Conservation (phyloP, 2,329 filamentous ascomycete genomes). For the Colletotrichum plurivorum region DNA sequence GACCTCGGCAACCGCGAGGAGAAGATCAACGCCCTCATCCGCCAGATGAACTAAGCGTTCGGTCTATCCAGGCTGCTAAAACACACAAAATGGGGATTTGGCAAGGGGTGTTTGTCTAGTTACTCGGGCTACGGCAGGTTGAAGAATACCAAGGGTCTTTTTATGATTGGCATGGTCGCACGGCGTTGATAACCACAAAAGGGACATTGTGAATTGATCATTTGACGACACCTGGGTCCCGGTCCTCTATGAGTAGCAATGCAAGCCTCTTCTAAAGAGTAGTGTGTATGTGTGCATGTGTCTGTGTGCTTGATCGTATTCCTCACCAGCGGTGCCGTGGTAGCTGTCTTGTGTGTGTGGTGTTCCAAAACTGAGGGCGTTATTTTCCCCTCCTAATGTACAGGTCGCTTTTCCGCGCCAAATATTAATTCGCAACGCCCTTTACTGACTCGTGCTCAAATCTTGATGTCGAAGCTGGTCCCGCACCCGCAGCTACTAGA, state of each 20-base stretch:
- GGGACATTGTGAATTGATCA: constrained; percentile 50
- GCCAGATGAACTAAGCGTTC: constrained; percentile 92
- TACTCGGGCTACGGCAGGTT: constrained; percentile 44
- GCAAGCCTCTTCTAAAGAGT: constrained; percentile 34
- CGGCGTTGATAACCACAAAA: constrained; percentile 52
- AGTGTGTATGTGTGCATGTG: constrained; percentile 19
- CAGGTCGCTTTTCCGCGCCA: too few relatives aligned
- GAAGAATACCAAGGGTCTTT: constrained; percentile 42
- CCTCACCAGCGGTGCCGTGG: too few relatives aligned
- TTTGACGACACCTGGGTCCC: constrained; percentile 39
- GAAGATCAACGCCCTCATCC: constrained; percentile 95
- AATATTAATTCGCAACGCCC: too few relatives aligned
- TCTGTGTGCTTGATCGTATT: neutral
- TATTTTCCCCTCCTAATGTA: too few relatives aligned
- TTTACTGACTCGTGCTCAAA: constrained; percentile 53
- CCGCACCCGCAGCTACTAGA: constrained; percentile 97
- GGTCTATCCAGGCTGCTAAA: constrained; percentile 11
- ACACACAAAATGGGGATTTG: constrained; percentile 45
- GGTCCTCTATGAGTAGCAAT: constrained; percentile 39
- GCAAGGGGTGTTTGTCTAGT: constrained; percentile 43
- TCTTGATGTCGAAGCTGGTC: constrained; percentile 95
- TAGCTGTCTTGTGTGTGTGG: too few relatives aligned
- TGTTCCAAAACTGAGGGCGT: too few relatives aligned
- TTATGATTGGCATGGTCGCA: constrained; percentile 48
- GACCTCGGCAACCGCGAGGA: constrained; percentile 99